Evolutionary conservation across 257 asterid genomes (phyloP).

Genomic region (Thymus mandschuricus): DNA sequence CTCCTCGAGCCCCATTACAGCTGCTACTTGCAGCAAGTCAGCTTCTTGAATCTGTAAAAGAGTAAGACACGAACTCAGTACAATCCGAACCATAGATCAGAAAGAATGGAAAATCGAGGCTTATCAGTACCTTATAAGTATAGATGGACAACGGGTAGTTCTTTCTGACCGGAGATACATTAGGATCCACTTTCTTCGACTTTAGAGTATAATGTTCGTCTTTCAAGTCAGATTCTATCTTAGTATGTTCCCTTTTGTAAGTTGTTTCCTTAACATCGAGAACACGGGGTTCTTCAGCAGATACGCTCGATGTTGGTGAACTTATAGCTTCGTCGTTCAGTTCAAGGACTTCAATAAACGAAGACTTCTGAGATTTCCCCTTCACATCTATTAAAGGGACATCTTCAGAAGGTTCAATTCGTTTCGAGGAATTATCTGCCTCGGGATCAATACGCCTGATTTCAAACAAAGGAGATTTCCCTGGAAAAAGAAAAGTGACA

Average conservation of each 20-base stretch:
- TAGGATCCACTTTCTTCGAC: constrained; percentile 46
- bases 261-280: constrained; percentile 33
- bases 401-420: constrained; percentile 32
- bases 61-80: constrained; percentile 11
- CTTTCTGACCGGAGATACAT: constrained; percentile 42
- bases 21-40: constrained; percentile 84
- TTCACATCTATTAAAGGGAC: constrained; percentile 31
- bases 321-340: constrained; percentile 43
- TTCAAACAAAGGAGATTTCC: constrained; percentile 85
- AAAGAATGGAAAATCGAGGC: constrained; percentile 26
- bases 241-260: constrained; percentile 30
- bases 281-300: constrained; percentile 36
- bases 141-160: constrained; percentile 59
- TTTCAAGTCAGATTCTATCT: constrained; percentile 43
- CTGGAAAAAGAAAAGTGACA: constrained; percentile 40
- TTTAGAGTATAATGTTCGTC: constrained; percentile 43
- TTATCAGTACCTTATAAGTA: constrained; percentile 63
- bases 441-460: constrained; percentile 60
- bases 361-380: constrained; percentile 51
- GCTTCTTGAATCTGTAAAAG: constrained; percentile 80
- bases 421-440: constrained; percentile 36
- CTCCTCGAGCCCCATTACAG: constrained; percentile 89
- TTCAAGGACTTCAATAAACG: constrained; percentile 51
- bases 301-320: constrained; percentile 32
- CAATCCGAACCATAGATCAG: neutral